phyloP scores from a whole-genome alignment of 768 basidiomycete genomes.

The Erythrobasidium yunnanense region DNA sequence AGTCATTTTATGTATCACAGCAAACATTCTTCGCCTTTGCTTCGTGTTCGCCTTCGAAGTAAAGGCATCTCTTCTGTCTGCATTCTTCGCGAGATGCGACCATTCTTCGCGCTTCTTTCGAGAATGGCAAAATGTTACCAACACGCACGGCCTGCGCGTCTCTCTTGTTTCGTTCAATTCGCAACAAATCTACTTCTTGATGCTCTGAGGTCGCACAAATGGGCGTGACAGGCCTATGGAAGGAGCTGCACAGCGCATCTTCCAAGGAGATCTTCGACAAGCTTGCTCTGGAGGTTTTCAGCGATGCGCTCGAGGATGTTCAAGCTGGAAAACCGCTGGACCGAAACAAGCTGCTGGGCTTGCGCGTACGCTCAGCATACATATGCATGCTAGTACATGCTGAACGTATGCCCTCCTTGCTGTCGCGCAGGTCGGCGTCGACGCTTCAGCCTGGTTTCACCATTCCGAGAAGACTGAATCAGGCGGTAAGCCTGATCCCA shows the following conservation, averaged over 20 bases:
- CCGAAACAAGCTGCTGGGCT: neutral
- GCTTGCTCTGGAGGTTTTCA: slow-evolving; percentile 1
- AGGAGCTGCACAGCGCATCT: neutral
- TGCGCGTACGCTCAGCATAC: neutral
- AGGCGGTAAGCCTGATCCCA: slow-evolving; percentile 13
- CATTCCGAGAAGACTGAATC: slow-evolving; percentile 16
- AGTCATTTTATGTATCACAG: too few species aligned
- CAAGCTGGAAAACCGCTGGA: slow-evolving; percentile 11
- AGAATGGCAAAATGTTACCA: too few species aligned
- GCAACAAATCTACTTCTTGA: too few species aligned
- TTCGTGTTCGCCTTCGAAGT: too few species aligned
- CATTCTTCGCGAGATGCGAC: too few species aligned
- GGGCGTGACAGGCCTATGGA: slow-evolving; percentile 9
- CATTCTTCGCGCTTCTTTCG: too few species aligned
- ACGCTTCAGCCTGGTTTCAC: slow-evolving; percentile 22
- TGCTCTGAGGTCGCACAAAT: neutral
- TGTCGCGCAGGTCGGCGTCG: slow-evolving; percentile 15
- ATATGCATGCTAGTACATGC: neutral
- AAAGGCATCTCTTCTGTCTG: too few species aligned
- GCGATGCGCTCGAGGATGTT: neutral
- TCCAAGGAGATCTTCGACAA: slow-evolving; percentile 19
- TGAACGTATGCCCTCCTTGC: neutral
- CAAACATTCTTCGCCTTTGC: too few species aligned
- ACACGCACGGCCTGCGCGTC: too few species aligned
- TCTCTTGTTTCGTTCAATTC: too few species aligned